Evolutionary conservation across 2,329 filamentous ascomycete genomes (phyloP).

Genomic region (Fusarium duplospermum): DNA sequence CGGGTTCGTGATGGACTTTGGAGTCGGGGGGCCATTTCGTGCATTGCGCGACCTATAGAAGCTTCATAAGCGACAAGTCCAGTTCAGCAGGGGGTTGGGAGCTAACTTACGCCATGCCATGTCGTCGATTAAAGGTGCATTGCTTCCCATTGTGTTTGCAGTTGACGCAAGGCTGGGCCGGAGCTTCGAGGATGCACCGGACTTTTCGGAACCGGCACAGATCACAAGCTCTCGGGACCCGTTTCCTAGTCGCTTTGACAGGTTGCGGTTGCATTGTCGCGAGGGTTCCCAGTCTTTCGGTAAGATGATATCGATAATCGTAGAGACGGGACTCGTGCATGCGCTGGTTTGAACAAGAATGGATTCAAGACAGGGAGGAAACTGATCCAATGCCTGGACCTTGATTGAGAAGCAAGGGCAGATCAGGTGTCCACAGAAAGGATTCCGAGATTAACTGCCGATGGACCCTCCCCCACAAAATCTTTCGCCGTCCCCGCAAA

Average conservation of each 20-base stretch:
- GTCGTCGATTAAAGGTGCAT: constrained; percentile 35
- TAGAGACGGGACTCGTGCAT: background rate
- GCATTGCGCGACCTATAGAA: constrained; percentile 12
- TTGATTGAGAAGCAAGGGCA: constrained; percentile 21
- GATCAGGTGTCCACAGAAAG: constrained; percentile 2
- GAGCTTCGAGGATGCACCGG: constrained; percentile 39
- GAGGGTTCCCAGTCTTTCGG: background rate
- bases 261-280: constrained; percentile 13
- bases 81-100: no score
- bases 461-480: constrained; percentile 22
- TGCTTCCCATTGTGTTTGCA: constrained; percentile 42
- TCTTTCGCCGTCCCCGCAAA: background rate
- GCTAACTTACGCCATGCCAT: constrained; percentile 30
- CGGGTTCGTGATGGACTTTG: background rate
- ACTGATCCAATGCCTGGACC: background rate
- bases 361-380: background rate
- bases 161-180: constrained; percentile 40
- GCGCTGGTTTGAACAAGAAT: background rate
- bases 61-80: constrained; percentile 16
- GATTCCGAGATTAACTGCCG: constrained; percentile 35
- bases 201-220: constrained; percentile 40
- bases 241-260: constrained; percentile 27
- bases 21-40: constrained; percentile 3
- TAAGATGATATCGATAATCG: background rate
- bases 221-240: constrained; percentile 38